Conservation (phyloP, 176 grass and related monocot genomes). For the Eragrostis curvula region DNA sequence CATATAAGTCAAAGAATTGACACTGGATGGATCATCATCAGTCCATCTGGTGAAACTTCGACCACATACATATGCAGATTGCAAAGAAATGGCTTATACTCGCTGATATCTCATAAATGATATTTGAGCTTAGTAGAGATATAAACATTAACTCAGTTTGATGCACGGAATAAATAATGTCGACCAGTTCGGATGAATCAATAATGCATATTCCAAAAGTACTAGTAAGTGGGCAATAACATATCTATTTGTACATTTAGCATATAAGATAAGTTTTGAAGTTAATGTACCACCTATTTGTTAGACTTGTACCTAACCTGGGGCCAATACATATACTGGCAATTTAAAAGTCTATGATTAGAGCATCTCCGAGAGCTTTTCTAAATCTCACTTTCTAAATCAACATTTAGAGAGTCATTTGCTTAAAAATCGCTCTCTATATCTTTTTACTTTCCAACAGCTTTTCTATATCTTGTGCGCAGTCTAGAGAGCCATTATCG, state of each 20-base stretch:
- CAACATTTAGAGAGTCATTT: no score
- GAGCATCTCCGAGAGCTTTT: background rate
- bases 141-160: background rate
- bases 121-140: background rate
- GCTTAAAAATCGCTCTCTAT: no score
- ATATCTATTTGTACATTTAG: background rate
- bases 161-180: background rate
- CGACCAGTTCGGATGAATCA: background rate
- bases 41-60: background rate
- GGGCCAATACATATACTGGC: background rate
- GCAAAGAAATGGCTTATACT: background rate
- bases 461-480: no score
- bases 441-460: no score
- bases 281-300: background rate
- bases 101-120: background rate
- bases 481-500: no score
- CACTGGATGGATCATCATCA: no score
- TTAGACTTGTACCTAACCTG: background rate
- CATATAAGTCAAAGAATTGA: background rate
- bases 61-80: background rate
- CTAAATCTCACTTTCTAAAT: no score
- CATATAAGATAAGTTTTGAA: background rate
- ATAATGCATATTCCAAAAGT: background rate
- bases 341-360: background rate
- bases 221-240: background rate